Evolutionary conservation across 2,329 filamentous ascomycete species (phyloP), one percentile per base, ranked within the genome.

Genomic region (Penicillium psychrosexuale): DNA sequence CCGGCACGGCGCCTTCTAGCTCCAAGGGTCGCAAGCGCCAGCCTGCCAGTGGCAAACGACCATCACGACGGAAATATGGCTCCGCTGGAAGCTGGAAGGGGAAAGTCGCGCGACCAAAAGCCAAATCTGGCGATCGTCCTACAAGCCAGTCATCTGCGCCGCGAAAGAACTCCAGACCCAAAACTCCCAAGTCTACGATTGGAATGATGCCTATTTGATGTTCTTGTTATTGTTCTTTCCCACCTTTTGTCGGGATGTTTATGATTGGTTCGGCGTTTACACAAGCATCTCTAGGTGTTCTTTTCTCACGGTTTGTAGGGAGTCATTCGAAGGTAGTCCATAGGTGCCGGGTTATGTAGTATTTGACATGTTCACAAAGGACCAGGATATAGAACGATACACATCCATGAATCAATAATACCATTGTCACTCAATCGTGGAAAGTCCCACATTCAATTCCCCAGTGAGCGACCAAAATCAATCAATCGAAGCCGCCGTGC

Each of bases 401-500:
- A 38, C 38, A 43, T 37, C 19, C 37, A 62, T 58, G 58, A 59
- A 43, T 31, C 31, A 53, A 62, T 58, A 56, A 58, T 59, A 55
- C 34, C 45, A 61, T 43, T 57, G 8, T 48, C 34, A 45, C 24
- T 48, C 9, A 47, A 38, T 13, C 3, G 3, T 27, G 8, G 13
- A 33, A 31, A n/a, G 19, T 8, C 30, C 33, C 22, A 12, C 5
- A 9, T 40, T 66, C 48, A 72, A 53, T 64, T 64, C 40, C 64
- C 63, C 24, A 74, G 53, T 8, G 69, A 69, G 36, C 71, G 71
- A 13, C 78, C 79, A 69, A 83, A 82, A 65, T 83, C 80, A 57
- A 83, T 78, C 59, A 83, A 64, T 31, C 80, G 75, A 56, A 83
- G 61, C 57, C 76, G 77, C 55, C 72, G 71, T 15, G 81, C 81